Evolutionary conservation across 1,284 basidiomycete species (phyloP), one percentile per base, ranked within the genome.

Genomic region (Kalmanozyma brasiliensis): DNA sequence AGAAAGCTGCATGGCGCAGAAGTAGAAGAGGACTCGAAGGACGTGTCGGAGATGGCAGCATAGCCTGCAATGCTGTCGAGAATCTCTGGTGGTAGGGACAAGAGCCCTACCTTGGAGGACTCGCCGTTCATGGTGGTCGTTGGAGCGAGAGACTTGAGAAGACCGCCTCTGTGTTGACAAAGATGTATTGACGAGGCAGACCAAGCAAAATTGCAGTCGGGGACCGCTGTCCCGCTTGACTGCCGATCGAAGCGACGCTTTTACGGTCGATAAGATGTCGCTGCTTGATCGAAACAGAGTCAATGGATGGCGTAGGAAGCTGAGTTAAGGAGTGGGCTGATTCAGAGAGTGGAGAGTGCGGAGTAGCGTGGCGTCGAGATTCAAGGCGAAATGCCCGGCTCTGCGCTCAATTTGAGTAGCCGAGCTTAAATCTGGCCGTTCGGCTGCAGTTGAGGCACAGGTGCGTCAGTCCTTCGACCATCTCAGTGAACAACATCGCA

Each of bases 51-150:
- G 5, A 57, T 52, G 8, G 75, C 66, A 17, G 69, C 61, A 24
- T 62, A 67, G 53, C 49, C 56, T 2, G 73, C 73, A n/a, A 77
- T 74, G 40, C 57, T 69, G 37, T 76, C 70, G 30, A 77, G 26
- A 33, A 77, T 74, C 49, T 77, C 75, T 5, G 71, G 66, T 2
- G 75, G 75, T 16, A 77, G 47, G 2, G 49, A 60, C 17, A 63
- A 43, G 13, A 77, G 59, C 11, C 56, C 57, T 16, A 42, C 37
- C 20, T 33, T 38, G 36, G 42, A 45, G 29, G 49, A 4, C 24
- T 49, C 49, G 29, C 44, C 53, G 13, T 45, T 20, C 60, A 63
- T 63, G n/a, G 29, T 52, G 36, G 23, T 19, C 17, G 30, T 16
- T 44, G 32, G 20, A 19, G 7, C 6, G 26, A 29, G 26, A 11